phyloP scores from a whole-genome alignment of 208 protist species.

The Borovskyia barvae region DNA sequence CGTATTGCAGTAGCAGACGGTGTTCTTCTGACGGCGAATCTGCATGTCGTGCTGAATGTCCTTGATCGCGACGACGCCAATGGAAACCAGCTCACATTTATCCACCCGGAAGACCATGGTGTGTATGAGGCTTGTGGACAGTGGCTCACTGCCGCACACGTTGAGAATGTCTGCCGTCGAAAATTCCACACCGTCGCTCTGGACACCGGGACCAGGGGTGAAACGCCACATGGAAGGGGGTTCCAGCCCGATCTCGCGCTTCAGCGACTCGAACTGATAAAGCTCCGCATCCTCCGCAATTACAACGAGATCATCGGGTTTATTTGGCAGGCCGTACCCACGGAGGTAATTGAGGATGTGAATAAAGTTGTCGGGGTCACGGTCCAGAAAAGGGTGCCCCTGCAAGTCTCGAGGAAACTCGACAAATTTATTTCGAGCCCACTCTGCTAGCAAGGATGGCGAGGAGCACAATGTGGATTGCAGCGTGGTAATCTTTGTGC shows the following conservation, averaged over 20 bases:
- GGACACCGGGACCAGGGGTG: constrained; percentile 70
- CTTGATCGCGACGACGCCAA: constrained; percentile 66
- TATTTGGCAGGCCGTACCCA: constrained; percentile 72
- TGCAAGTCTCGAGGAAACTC: constrained; percentile 67
- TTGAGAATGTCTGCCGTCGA: constrained; percentile 75
- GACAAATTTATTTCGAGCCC: constrained; percentile 59
- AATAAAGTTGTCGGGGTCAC: constrained; percentile 71
- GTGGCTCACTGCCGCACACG: constrained; percentile 68
- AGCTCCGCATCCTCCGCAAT: constrained; percentile 77
- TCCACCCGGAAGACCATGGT: constrained; percentile 68
- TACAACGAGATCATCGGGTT: constrained; percentile 61
- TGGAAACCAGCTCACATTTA: constrained; percentile 67
- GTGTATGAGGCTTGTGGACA: constrained; percentile 42
- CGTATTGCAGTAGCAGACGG: constrained; percentile 77
- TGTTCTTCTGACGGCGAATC: constrained; percentile 48
- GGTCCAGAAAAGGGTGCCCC: constrained; percentile 83
- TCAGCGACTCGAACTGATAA: constrained; percentile 54
- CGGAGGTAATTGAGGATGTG: constrained; percentile 85
- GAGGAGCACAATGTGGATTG: constrained; percentile 62
- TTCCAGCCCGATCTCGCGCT: constrained; percentile 48
- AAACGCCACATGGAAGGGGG: constrained; percentile 63
- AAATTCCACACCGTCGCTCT: constrained; percentile 48
- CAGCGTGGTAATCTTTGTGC: constrained; percentile 64
- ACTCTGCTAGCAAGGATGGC: constrained; percentile 62
- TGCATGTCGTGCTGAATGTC: constrained; percentile 41